Percentiles rank a stretch among this genome's conserved stretches.
phyloP scores from a whole-genome alignment of 441 rosid genomes.

The Erysimum cheiri region DNA sequence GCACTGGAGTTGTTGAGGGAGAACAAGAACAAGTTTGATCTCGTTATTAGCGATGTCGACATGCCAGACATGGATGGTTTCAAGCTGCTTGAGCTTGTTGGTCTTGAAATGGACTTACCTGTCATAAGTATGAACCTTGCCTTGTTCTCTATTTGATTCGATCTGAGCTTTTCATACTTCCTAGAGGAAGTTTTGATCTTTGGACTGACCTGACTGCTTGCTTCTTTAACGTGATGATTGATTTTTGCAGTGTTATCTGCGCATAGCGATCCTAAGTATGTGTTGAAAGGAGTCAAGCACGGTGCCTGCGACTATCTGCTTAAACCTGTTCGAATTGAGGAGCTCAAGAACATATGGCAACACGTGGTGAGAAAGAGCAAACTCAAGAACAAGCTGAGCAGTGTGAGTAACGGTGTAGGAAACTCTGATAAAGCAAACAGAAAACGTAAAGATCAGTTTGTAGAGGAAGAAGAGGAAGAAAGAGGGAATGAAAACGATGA shows the following conservation, averaged over 20 bases:
- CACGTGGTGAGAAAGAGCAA: slow-evolving; percentile 67
- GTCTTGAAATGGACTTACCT: slow-evolving; percentile 74
- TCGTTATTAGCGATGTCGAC: slow-evolving; percentile 74
- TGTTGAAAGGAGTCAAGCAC: slow-evolving; percentile 69
- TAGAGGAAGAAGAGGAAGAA: slow-evolving; percentile 63
- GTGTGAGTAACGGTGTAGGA: slow-evolving; percentile 39
- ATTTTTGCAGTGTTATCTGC: slow-evolving; percentile 62
- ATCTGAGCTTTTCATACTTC: slow-evolving; percentile 14
- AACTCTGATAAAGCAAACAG: slow-evolving; percentile 49
- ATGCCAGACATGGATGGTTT: slow-evolving; percentile 85
- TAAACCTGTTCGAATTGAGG: slow-evolving; percentile 70
- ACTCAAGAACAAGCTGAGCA: slow-evolving; percentile 44
- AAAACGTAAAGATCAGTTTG: slow-evolving; percentile 63
- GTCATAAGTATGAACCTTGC: slow-evolving; percentile 58
- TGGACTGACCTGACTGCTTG: background rate
- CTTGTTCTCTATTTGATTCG: background rate
- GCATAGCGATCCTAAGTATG: slow-evolving; percentile 61
- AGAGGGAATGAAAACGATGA: slow-evolving; percentile 56
- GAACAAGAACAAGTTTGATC: slow-evolving; percentile 60
- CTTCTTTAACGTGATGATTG: background rate
- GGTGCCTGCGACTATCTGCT: slow-evolving; percentile 71
- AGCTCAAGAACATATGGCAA: slow-evolving; percentile 72
- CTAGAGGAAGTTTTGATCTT: background rate
- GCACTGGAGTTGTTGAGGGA: slow-evolving; percentile 69
- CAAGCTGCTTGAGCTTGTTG: slow-evolving; percentile 71